Percentiles rank a stretch among this genome's conserved stretches.
Conservation (phyloP, 208 protist genomes). For the Endotrypanum monterogeii region DNA sequence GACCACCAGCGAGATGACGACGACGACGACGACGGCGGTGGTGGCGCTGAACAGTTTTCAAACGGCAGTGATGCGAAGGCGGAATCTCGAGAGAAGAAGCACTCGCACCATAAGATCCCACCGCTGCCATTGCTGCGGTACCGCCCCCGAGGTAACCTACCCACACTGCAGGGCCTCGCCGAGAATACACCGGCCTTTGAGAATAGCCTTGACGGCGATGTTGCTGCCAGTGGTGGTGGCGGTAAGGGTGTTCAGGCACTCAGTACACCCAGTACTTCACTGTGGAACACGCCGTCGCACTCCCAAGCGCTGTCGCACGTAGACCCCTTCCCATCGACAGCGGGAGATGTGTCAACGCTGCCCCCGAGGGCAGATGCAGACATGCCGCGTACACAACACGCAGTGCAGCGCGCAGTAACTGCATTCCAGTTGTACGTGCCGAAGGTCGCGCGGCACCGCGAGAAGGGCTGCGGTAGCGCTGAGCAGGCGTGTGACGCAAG, state of each 20-base stretch:
- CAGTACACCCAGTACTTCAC: not conserved
- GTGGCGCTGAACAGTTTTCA: not conserved
- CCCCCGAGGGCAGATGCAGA: not conserved
- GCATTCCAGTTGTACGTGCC: constrained; percentile 18
- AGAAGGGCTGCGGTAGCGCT: not conserved
- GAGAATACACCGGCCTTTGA: not conserved
- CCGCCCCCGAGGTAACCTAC: not conserved
- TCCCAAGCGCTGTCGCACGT: not conserved
- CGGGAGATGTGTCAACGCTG: not conserved
- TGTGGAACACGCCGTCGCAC: not conserved
- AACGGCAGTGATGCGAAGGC: too few species aligned
- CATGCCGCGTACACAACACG: not conserved
- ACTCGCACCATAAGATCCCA: not conserved
- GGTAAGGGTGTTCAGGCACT: not conserved
- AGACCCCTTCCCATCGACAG: not conserved
- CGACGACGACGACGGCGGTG: too few species aligned
- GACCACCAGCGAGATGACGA: not conserved
- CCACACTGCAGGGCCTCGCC: not conserved
- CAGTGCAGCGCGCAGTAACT: not conserved
- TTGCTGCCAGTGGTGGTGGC: not conserved
- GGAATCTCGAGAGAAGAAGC: not conserved
- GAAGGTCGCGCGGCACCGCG: constrained; percentile 8
- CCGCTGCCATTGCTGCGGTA: not conserved
- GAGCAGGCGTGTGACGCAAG: not conserved
- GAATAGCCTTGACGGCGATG: not conserved